Evolutionary conservation across 2,329 filamentous ascomycete species (phyloP).

Genomic region (Exophiala dermatitidis): DNA sequence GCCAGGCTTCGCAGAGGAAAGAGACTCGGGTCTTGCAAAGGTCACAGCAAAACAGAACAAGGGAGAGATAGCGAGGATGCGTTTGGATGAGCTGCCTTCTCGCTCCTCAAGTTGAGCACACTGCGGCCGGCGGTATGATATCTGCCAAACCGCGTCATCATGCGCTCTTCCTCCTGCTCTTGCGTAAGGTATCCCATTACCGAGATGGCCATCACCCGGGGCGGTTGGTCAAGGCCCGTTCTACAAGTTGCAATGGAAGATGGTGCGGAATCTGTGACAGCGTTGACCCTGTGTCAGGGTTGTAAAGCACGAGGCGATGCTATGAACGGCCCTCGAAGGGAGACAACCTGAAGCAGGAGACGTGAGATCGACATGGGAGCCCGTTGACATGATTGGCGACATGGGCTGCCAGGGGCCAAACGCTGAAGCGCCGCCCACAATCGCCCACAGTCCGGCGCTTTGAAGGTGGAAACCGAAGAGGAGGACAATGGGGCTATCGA

Average conservation of each 20-base stretch:
- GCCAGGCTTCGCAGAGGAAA: background rate
- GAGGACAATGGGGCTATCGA: background rate
- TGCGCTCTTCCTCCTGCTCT: background rate
- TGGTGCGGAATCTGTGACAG: slow-evolving; percentile 16
- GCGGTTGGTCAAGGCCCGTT: slow-evolving; percentile 4
- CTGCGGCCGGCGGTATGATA: background rate
- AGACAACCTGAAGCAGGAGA: slow-evolving; percentile 9
- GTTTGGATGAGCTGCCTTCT: background rate
- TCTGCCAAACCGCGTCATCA: background rate
- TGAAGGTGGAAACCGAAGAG: background rate
- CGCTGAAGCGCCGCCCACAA: slow-evolving; percentile 1
- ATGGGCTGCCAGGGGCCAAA: slow-evolving; percentile 1
- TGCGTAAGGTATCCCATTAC: background rate
- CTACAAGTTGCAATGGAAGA: slow-evolving; percentile 7
- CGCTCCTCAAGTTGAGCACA: background rate
- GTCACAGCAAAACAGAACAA: slow-evolving; percentile 7
- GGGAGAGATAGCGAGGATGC: background rate
- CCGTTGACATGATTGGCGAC: slow-evolving; percentile 11
- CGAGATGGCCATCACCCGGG: slow-evolving; percentile 1
- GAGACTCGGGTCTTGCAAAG: slow-evolving; percentile 6
- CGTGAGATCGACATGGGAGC: slow-evolving; percentile 18
- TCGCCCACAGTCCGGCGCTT: background rate
- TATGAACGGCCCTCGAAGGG: slow-evolving; percentile 5
- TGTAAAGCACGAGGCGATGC: slow-evolving; percentile 11
- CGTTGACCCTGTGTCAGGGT: slow-evolving; percentile 10